phyloP scores from a whole-genome alignment of 176 grass and related monocot genomes.

The Puya raimondii region DNA sequence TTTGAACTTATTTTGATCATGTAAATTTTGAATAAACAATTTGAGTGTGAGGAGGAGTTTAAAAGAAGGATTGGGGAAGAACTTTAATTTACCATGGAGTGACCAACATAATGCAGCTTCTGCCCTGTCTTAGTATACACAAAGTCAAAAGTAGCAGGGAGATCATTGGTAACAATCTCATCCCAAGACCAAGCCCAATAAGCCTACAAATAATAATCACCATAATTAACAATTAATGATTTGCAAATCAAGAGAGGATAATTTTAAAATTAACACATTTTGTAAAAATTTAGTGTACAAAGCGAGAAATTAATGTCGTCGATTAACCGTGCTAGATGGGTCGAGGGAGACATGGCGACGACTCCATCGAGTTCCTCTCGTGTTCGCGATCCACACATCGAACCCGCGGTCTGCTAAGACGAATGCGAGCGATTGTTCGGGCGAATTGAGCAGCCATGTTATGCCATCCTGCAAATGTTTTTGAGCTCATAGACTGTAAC shows the following conservation, averaged over 20 bases:
- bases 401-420: slow-evolving; percentile 69
- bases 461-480: slow-evolving; percentile 54
- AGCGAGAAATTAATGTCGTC: neutral
- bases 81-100: slow-evolving; percentile 53
- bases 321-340: slow-evolving; percentile 23
- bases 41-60: neutral
- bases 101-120: slow-evolving; percentile 79
- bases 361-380: slow-evolving; percentile 65
- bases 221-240: neutral
- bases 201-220: slow-evolving; percentile 24
- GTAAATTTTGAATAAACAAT: too few species aligned
- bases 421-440: slow-evolving; percentile 63
- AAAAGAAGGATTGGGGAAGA: neutral
- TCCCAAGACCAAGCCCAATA: slow-evolving; percentile 98
- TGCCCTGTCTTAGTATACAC: slow-evolving; percentile 35
- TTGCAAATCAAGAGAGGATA: too few species aligned
- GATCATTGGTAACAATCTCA: slow-evolving; percentile 56
- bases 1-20: too few species aligned
- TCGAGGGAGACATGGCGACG: slow-evolving; percentile 45
- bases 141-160: slow-evolving; percentile 52
- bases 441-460: slow-evolving; percentile 59
- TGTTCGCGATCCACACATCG: slow-evolving; percentile 89
- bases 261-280: too few species aligned
- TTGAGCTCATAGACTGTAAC: neutral
- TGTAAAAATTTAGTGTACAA: too few species aligned